A percentile compares a stretch with the other conserved stretches of the same genome.
Evolutionary conservation across 768 basidiomycete species (phyloP).

Genomic region (Phlegmacium glaucopus): DNA sequence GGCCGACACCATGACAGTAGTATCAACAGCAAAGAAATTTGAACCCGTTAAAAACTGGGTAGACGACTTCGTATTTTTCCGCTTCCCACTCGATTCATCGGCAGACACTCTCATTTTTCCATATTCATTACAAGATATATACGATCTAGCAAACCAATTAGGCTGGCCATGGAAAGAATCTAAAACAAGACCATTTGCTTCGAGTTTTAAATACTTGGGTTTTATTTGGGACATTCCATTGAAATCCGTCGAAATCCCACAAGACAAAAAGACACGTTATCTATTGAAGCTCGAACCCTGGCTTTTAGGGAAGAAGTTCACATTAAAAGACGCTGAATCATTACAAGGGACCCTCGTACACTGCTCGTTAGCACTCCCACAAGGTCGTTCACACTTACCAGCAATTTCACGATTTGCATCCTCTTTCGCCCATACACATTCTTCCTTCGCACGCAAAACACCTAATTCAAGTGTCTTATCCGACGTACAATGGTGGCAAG

Average conservation of each 20-base stretch:
- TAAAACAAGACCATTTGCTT: constrained; percentile 24
- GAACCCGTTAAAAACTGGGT: constrained; percentile 33
- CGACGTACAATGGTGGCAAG: constrained; percentile 27
- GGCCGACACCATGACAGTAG: constrained; percentile 25
- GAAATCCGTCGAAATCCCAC: constrained; percentile 28
- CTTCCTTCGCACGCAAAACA: constrained; percentile 9
- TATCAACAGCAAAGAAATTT: constrained; percentile 13
- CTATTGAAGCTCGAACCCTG: constrained; percentile 20
- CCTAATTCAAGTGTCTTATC: constrained; percentile 12
- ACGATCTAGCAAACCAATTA: constrained; percentile 14
- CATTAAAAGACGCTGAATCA: constrained; percentile 18
- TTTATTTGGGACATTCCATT: constrained; percentile 30
- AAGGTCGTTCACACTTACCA: constrained; percentile 26
- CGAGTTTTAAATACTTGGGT: constrained; percentile 31
- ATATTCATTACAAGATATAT: constrained; percentile 21
- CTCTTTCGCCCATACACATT: constrained; percentile 14
- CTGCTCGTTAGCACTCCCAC: constrained; percentile 25
- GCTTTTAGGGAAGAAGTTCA: constrained; percentile 6
- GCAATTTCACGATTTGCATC: constrained; percentile 25
- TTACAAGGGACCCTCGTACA: constrained; percentile 35
- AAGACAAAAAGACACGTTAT: too few relatives aligned
- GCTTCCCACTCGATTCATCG: constrained; percentile 7
- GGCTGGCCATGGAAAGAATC: constrained; percentile 34
- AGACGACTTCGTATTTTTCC: constrained; percentile 32
- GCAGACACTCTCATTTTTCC: too few relatives aligned